Evolutionary conservation across 768 basidiomycete species (phyloP).

Genomic region (Rickenella mellea): DNA sequence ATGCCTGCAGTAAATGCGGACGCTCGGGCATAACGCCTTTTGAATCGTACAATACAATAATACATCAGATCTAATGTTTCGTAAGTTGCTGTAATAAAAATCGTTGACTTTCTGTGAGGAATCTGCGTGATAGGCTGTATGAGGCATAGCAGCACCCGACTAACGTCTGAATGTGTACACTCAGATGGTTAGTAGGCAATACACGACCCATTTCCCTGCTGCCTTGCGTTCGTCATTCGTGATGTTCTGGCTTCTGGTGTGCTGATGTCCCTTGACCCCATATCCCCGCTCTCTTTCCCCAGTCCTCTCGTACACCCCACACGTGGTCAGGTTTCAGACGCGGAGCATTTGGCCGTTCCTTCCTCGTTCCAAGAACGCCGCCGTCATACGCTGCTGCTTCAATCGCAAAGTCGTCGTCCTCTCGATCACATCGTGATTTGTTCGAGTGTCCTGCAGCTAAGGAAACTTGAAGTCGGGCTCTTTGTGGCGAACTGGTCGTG

Average conservation of each 20-base stretch:
- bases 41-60: too few species aligned
- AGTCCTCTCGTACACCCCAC: conserved; percentile 31
- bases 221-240: conserved; percentile 1
- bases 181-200: too few species aligned
- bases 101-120: too few species aligned
- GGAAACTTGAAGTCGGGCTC: neutral
- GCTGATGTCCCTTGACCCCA: conserved; percentile 16
- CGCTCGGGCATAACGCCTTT: too few species aligned
- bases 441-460: neutral
- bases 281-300: conserved; percentile 14
- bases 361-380: neutral
- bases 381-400: conserved; percentile 12
- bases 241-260: conserved; percentile 4
- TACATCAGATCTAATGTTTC: too few species aligned
- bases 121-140: too few species aligned
- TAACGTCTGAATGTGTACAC: too few species aligned
- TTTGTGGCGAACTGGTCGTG: neutral
- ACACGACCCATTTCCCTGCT: neutral
- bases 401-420: conserved; percentile 12
- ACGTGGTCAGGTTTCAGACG: conserved; percentile 26
- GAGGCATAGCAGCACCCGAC: too few species aligned
- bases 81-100: too few species aligned
- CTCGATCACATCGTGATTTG: neutral
- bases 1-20: too few species aligned
- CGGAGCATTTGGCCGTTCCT: conserved; percentile 21